Evolutionary conservation across 177 flowering plant species (phyloP).

Genomic region (Telopea speciosissima): DNA sequence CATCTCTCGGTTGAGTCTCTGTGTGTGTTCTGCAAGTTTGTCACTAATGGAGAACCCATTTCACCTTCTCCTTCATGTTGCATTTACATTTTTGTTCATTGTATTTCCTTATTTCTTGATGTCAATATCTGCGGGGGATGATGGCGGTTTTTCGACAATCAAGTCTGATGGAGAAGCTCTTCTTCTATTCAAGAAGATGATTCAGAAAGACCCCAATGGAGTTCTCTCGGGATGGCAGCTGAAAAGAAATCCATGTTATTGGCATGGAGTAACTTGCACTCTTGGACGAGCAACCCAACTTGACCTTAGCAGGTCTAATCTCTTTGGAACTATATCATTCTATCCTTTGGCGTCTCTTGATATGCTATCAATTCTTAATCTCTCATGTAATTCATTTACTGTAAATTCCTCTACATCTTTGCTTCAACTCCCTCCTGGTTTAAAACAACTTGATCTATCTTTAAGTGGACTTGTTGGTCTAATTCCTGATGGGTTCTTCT

Average conservation of each 20-base stretch:
- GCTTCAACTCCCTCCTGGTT: slow-evolving; percentile 45
- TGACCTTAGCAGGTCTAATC: slow-evolving; percentile 47
- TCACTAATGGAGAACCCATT: slow-evolving; percentile 37
- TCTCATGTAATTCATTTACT: slow-evolving; percentile 44
- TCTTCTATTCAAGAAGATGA: slow-evolving; percentile 50
- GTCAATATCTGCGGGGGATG: slow-evolving; percentile 16
- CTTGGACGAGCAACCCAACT: slow-evolving; percentile 49
- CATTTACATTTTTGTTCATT: slow-evolving; percentile 17
- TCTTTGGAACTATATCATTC: slow-evolving; percentile 44
- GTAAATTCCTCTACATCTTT: slow-evolving; percentile 46
- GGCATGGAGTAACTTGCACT: slow-evolving; percentile 68
- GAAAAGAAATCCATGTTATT: slow-evolving; percentile 42
- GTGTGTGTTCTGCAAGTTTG: slow-evolving; percentile 1
- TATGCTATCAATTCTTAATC: slow-evolving; percentile 44
- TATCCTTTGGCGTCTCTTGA: slow-evolving; percentile 47
- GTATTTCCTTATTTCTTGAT: not conserved
- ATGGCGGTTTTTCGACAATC: slow-evolving; percentile 13
- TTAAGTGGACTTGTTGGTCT: slow-evolving; percentile 43
- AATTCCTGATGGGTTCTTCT: slow-evolving; percentile 46
- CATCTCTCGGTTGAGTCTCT: no score
- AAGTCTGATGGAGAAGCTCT: slow-evolving; percentile 63
- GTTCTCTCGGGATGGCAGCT: slow-evolving; percentile 51
- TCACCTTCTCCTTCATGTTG: slow-evolving; percentile 24
- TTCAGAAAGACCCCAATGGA: slow-evolving; percentile 56
- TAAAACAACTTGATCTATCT: slow-evolving; percentile 58